Evolutionary conservation across 352 stramenopile genomes (phyloP).

Genomic region (Pythium aristosporum): DNA sequence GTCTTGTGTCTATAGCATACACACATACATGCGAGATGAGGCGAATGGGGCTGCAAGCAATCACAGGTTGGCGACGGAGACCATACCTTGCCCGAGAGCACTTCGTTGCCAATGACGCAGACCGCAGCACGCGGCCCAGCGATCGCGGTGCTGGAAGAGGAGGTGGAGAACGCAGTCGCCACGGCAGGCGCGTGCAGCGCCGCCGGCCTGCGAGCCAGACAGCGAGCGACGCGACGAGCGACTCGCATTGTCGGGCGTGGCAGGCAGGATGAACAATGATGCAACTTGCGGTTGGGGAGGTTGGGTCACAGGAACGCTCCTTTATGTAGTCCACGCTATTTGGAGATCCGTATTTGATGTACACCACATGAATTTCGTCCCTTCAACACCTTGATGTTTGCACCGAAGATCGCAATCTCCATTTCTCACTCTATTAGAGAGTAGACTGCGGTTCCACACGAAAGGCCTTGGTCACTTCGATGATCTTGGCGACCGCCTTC

Average conservation of each 20-base stretch:
- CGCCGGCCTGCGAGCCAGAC: neutral
- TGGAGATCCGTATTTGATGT: neutral
- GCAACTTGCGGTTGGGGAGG: neutral
- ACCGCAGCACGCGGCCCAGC: slow-evolving; percentile 33
- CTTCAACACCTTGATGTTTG: no score
- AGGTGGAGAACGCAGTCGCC: neutral
- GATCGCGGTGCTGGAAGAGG: slow-evolving; percentile 4
- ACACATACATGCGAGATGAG: neutral
- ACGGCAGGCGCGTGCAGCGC: slow-evolving; percentile 4
- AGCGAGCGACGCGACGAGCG: neutral
- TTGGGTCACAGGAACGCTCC: neutral
- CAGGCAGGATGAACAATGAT: neutral
- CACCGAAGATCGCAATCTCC: neutral
- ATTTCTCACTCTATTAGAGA: slow-evolving; percentile 2
- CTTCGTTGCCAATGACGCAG: slow-evolving; percentile 46
- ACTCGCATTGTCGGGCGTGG: slow-evolving; percentile 8
- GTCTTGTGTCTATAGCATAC: slow-evolving; percentile 32
- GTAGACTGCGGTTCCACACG: slow-evolving; percentile 18
- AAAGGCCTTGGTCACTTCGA: slow-evolving; percentile 25
- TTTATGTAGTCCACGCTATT: slow-evolving; percentile 7
- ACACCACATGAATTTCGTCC: neutral
- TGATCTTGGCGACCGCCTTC: slow-evolving; percentile 45
- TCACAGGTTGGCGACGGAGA: neutral
- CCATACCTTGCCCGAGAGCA: slow-evolving; percentile 37
- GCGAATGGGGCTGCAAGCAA: neutral